Percentiles rank a stretch among this genome's conserved stretches.
Evolutionary conservation across 306 rosid species (phyloP).

Genomic region (Cicer cuneatum): DNA sequence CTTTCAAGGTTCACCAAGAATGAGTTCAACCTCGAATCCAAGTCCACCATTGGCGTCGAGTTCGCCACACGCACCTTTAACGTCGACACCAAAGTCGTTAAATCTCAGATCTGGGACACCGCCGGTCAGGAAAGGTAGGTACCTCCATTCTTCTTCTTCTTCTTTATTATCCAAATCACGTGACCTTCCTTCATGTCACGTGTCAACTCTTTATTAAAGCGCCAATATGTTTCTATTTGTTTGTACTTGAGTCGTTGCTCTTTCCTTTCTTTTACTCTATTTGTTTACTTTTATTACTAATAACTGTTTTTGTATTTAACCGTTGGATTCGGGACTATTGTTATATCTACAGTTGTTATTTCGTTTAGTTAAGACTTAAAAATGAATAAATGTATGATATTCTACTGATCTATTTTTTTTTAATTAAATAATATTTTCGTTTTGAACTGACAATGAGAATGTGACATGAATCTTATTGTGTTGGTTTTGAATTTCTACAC

Average conservation of each 20-base stretch:
- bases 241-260: background rate
- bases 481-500: background rate
- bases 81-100: background rate
- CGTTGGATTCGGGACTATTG: background rate
- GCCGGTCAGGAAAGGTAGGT: background rate
- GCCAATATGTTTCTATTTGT: background rate
- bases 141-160: background rate
- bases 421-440: background rate
- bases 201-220: background rate
- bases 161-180: background rate
- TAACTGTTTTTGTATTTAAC: background rate
- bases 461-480: background rate
- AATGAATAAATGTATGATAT: too few relatives aligned
- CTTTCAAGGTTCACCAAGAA: background rate
- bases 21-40: background rate
- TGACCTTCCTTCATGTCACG: too few relatives aligned
- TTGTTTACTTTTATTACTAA: background rate
- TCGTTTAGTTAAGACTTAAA: background rate
- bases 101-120: background rate
- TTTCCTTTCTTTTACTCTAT: background rate
- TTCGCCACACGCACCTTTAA: background rate
- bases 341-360: background rate
- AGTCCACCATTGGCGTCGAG: background rate
- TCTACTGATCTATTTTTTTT: background rate
- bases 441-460: background rate